Evolutionary conservation across 2,329 filamentous ascomycete species (phyloP), one percentile per base, ranked within the genome.

Genomic region (Bipolaris gigantea): DNA sequence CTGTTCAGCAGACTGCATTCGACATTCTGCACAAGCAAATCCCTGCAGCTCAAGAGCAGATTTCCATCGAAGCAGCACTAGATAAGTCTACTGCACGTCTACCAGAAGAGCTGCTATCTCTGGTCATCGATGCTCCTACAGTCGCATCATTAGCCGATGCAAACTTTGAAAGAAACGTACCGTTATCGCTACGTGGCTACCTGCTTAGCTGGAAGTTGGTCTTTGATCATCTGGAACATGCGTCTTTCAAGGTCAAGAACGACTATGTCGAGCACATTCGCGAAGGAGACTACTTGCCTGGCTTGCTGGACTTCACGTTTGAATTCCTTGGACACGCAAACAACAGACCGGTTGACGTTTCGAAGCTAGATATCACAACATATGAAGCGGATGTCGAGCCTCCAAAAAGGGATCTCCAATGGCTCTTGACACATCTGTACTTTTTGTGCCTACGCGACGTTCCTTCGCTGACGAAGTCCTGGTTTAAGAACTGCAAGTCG

Each of bases 151-250:
- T 91, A 41, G 80, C 83, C 0, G 85, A 89, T 42, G 83, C 87
- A 8, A 79, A 82, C 33, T 85, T 92, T 19, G 81, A 86, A 5
- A 79, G 83, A 15, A 77, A 71, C 32, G 89, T 92, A 64, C 91
- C 91, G 10, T 77, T 85, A 0, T 70, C 83, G 0, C 79, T 96
- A 43, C 85, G 91, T 48, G 85, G 87, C 9, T 99, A 97, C 67
- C 80, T 99, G 2, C 79, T 96, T 25, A 89, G 90, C 10, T 99
- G 94, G 94, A 85, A 90, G 59, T 80, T 97, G 1, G 82, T 97
- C 0, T 97, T 96, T 69, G 91, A 96, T 63, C 88, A 93, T 40
- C 95, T 93, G 69, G 79, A 81, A 16, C 85, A 86, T 18, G 86
- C 92, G 11, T 90, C 92, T 0, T 88, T 89, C 72, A 90, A 91